Evolutionary conservation across 495 filamentous ascomycete genomes (phyloP).

Genomic region (Mytilinidion resinicola): DNA sequence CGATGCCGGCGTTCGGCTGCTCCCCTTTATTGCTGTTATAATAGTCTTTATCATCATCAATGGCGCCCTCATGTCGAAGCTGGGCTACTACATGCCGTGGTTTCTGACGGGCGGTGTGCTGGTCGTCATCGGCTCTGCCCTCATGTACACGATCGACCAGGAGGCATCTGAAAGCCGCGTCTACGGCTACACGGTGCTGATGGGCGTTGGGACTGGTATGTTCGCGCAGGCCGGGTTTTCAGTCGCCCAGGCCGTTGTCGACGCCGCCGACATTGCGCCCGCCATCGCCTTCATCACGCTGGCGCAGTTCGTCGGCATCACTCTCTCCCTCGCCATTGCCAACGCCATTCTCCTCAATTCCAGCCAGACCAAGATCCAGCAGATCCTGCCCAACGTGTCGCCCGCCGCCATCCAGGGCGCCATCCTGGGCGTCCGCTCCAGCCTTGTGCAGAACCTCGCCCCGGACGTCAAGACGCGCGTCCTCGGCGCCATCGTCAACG

Average conservation of each 20-base stretch:
- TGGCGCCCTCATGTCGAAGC: constrained; percentile 46
- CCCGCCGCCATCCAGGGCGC: constrained; percentile 30
- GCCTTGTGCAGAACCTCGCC: constrained; percentile 37
- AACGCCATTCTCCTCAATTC: constrained; percentile 27
- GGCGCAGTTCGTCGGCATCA: constrained; percentile 48
- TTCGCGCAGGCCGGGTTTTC: constrained; percentile 49
- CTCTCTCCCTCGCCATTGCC: constrained; percentile 51
- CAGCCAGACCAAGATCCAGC: neutral
- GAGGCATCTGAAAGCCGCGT: constrained; percentile 36
- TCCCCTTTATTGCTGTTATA: constrained; percentile 47
- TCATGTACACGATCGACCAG: constrained; percentile 45
- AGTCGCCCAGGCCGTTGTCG: constrained; percentile 47
- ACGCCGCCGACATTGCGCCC: neutral
- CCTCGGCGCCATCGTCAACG: constrained; percentile 44
- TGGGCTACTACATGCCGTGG: constrained; percentile 54
- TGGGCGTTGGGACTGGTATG: constrained; percentile 49
- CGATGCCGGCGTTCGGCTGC: constrained; percentile 47
- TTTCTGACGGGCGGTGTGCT: constrained; percentile 47
- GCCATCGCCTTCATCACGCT: constrained; percentile 48
- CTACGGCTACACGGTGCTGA: constrained; percentile 51
- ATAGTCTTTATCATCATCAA: constrained; percentile 38
- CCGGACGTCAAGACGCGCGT: constrained; percentile 35
- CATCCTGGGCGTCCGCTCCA: constrained; percentile 44
- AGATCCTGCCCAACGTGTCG: constrained; percentile 4
- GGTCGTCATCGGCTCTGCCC: constrained; percentile 43